Conservation (phyloP, 805 yeast species). For the Barnettozyma siamensis region DNA sequence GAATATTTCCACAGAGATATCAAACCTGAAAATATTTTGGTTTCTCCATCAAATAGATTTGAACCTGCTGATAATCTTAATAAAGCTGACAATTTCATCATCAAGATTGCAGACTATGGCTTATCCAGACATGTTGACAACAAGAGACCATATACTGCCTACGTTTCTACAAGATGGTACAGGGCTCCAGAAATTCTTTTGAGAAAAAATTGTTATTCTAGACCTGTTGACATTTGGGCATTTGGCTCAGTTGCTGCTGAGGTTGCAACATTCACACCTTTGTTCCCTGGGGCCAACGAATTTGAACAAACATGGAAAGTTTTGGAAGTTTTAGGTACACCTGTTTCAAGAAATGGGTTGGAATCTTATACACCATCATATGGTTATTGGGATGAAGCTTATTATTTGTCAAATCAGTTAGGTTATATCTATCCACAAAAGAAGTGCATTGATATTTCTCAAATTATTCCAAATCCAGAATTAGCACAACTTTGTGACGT, state of each 20-base stretch:
- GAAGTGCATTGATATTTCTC: constrained; percentile 43
- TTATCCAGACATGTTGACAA: constrained; percentile 57
- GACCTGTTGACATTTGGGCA: constrained; percentile 81
- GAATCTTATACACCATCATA: constrained; percentile 44
- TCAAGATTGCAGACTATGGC: constrained; percentile 79
- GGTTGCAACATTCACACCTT: constrained; percentile 63
- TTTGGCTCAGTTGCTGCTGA: constrained; percentile 78
- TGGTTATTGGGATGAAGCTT: constrained; percentile 70
- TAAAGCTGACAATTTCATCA: constrained; percentile 41
- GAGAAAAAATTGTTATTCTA: constrained; percentile 55
- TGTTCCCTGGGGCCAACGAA: constrained; percentile 80
- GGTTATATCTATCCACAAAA: constrained; percentile 52
- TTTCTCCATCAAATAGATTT: constrained; percentile 51
- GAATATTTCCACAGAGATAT: constrained; percentile 82
- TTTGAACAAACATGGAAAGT: constrained; percentile 73
- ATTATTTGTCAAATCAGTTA: constrained; percentile 41
- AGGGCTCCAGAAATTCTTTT: constrained; percentile 76
- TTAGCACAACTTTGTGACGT: constrained; percentile 32
- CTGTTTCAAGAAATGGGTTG: constrained; percentile 33
- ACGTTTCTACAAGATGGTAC: constrained; percentile 84
- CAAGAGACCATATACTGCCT: constrained; percentile 57
- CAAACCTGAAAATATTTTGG: constrained; percentile 88
- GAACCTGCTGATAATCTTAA: constrained; percentile 33
- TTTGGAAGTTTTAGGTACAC: constrained; percentile 68
- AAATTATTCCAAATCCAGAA: constrained; percentile 41